Base-by-base conservation (phyloP, 2,329 filamentous ascomycete species). In the Zalaria obscura region DNA sequence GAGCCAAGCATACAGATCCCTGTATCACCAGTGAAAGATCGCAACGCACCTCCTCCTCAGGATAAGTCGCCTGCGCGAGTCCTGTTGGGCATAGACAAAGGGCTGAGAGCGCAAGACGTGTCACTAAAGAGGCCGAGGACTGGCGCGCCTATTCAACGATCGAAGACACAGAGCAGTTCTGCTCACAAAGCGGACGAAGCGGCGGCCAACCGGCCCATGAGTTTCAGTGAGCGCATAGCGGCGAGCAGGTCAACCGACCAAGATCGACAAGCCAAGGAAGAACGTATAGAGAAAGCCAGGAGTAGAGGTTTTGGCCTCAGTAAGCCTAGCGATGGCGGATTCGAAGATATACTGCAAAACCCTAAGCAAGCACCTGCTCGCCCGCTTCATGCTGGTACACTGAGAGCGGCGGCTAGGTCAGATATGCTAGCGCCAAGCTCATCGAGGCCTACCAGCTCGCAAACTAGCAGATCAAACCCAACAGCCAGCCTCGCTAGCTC, bases 11-110 rank as follows among this genome's bases (percentile, higher is more conserved):
- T 93, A 1, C 76, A 93, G 58, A 82, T 96, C 9, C 86, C 86
- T 2, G 75, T 87, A 1, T 82, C 89, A 4, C 80, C 76, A 2
- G 71, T 64, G 59, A 76, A 65, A 50, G 67, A 57, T 28, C 51
- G 51, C 62, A 69, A 58, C 35, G 60, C 66, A 9, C 56, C 61
- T 1, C 55, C 68, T 2, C 54, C 65, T 10, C 66, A 74, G 9
- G 78, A 77, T 31, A 76, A 72, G 26, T 95, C 88, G 1, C 89
- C 91, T 1, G 81, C 81, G 40, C 73, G 88, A 45, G 75, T 91
- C 9, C 62, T 86, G 11, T 61, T 96, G 10, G 89, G 91, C 4
- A 93, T 96, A 47, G 88, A 94, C 61, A 93, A 93, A 57, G 87
- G 86, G 1, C 65, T 88, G 31, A 81, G 72, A 51, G 87, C 80